Evolutionary conservation across 768 basidiomycete species (phyloP), one percentile per base, ranked within the genome.

Genomic region (Boletus patriciae): DNA sequence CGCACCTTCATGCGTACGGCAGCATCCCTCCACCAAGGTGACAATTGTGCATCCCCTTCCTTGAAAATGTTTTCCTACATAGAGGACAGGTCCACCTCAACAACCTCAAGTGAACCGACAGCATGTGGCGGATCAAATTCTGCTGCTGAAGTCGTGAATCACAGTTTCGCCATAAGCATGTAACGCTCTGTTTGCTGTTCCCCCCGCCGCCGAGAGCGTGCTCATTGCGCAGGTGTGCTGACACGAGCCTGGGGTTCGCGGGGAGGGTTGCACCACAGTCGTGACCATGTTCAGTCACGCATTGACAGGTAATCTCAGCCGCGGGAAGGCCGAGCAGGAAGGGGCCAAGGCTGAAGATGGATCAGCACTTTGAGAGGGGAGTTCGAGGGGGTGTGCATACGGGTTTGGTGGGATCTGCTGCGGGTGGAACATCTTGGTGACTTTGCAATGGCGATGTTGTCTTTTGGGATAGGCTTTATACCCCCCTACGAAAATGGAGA

Each of bases 61-160:
- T 37, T 21, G 58, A 15, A 27, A 59, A 58, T 6, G 33, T 46
- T 21, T 7, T 50, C 2, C 9, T 25, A 10, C 58, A 59, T 4
- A 25, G 33, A 19, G 58, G 58, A 19, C 58, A 59, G 4, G 21
- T 58, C 58, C 58, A 59, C 45, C 21, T 51, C 25, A 59, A 29
- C 10, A 59, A 18, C 6, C 27, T 7, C 1, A 50, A 16, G 10
- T 59, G 58, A 2, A 46, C 21, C 0, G 55, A 46, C 19, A 58
- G 21, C 1, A 59, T 36, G 12, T 59, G 58, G 0, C 58, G 48
- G 34, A 42, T 13, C 16, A 51, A 3, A 16, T 37, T 50, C 10
- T 34, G 54, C 4, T 38, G 38, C 25, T 59, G 58, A 15, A 59
- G 49, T 2, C 38, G 36, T 4, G 33, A 50, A 31, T 36, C 7